Evolutionary conservation across 2,329 filamentous ascomycete species (phyloP), one percentile per base, ranked within the genome.

Genomic region (Aspergillus amoenus): DNA sequence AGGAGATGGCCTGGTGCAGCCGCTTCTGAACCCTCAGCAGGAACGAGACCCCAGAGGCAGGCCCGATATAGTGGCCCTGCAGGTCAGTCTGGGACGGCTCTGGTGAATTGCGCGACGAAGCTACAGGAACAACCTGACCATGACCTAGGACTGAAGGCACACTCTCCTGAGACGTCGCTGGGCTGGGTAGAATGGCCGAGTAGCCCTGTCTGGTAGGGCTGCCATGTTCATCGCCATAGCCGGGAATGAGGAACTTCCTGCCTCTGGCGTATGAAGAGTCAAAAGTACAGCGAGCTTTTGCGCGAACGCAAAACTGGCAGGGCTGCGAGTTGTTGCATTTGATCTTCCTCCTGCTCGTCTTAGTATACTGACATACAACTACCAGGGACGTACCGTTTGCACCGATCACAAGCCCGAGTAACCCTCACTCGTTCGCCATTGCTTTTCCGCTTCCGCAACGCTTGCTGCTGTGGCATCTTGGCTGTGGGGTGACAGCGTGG

Each of bases 241-340:
- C n/a, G 11, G 15, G 13, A 15, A 39, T 15, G 18, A 32, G 22
- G n/a, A 32, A 42, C 12, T 30, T 32, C 22, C 56, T 53, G 17
- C 63, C 61, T 40, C 63, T 50, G 3, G 52, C 43, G 52, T 64
- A 64, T 2, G 58, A 46, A 5, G 56, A 44, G 12, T 56, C 50
- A 46, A 59, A 65, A 7, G 61, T 60, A 46, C 63, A 65, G 18
- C 37, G 49, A 4, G 55, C 52, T 15, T 59, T 56, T 18, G 58
- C 55, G 8, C 57, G 34, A 18, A 58, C 22, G 37, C 63, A 65
- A 24, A 65, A 60, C 15, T 58, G 56, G 65, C 81, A 83, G 7
- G 81, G 80, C 68, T 82, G 79, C 66, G 79, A 81, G 59, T 79
- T 80, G 62, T 82, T 80, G 66, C 81, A 83, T 65, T 82, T 82